Base-by-base conservation (phyloP, 2,329 filamentous ascomycete species). In the Myriangium duriaei region DNA sequence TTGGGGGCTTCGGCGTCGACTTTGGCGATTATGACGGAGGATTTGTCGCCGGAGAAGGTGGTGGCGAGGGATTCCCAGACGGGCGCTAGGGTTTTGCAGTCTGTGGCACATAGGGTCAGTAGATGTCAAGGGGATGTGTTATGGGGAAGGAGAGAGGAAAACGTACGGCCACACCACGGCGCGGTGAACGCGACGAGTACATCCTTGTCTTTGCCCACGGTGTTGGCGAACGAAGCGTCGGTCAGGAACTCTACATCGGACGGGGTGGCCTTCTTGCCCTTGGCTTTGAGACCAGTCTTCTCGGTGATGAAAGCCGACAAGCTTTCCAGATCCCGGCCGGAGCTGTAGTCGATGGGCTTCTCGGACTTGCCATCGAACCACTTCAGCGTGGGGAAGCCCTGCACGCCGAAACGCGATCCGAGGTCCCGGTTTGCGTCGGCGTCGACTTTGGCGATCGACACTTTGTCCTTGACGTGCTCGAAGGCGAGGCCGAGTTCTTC, bases 111-210 rank as follows among this genome's bases (percentile, higher is more conserved):
- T 15, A 34, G 32, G 34, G 40, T 44, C 37, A 49, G 39, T 34
- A 13, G 24, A 38, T 41, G 40, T 37, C 37, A 19, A 12, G 32
- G 36, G 14, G 36, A 30, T 34, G 43, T 33, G 37, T 29, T 41
- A 11, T 38, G 39, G 34, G 29, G 7, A 21, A 21, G 7, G 6
- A 21, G n/a, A n/a, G n/a, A n/a, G n/a, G n/a, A n/a, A 49, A 49
- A 81, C 86, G 64, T 75, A 96, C 91, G 88, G 61, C 88, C 88
- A 64, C 91, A 98, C 91, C 88, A 96, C 37, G 91, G 87, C 37
- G 91, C 88, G 50, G 92, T 98, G 63, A 98, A 98, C 32, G 92
- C 87, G 57, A 98, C 87, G 39, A 98, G 63, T 13, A 93, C 84
- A 61, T 92, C 71, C 72, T 93, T 86, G 46, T 93, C 83, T 36